phyloP scores from a whole-genome alignment of 2,329 filamentous ascomycete species.

The Juglanconis juglandina region DNA sequence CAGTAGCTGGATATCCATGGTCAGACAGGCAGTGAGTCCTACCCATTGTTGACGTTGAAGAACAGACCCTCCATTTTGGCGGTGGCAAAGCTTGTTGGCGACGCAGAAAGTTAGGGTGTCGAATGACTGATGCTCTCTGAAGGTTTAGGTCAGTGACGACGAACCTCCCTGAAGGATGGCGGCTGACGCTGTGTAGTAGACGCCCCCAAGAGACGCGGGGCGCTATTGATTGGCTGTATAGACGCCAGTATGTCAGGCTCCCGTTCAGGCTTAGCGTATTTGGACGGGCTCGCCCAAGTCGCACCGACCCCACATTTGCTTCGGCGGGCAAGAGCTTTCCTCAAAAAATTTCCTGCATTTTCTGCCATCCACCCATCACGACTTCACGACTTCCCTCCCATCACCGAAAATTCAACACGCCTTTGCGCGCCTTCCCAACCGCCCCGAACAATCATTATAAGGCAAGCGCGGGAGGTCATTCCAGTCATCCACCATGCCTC shows the following conservation, averaged over 20 bases:
- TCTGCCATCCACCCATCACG: conserved; percentile 7
- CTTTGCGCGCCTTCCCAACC: conserved; percentile 22
- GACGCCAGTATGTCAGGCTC: neutral
- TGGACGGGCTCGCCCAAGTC: neutral
- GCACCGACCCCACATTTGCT: conserved; percentile 15
- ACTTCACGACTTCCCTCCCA: conserved; percentile 7
- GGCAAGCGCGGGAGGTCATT: conserved; percentile 19
- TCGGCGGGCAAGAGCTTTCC: conserved; percentile 4
- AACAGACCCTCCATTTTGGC: conserved; percentile 79
- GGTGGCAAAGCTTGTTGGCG: neutral
- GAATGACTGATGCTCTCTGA: neutral
- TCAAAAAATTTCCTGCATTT: conserved; percentile 17
- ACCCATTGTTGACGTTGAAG: conserved; percentile 94
- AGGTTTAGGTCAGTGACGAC: conserved; percentile 12
- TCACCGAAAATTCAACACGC: conserved; percentile 9
- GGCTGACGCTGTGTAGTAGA: neutral
- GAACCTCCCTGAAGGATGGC: conserved; percentile 5
- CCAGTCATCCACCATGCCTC: conserved; percentile 61
- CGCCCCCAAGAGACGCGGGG: neutral
- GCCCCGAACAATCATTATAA: conserved; percentile 18
- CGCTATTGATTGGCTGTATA: conserved; percentile 10
- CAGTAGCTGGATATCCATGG: conserved; percentile 12
- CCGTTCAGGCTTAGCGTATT: conserved; percentile 2
- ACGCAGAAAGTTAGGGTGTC: neutral
- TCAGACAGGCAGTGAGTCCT: conserved; percentile 20